Conservation (phyloP, 2,329 filamentous ascomycete species). For the Fusarium humuli region DNA sequence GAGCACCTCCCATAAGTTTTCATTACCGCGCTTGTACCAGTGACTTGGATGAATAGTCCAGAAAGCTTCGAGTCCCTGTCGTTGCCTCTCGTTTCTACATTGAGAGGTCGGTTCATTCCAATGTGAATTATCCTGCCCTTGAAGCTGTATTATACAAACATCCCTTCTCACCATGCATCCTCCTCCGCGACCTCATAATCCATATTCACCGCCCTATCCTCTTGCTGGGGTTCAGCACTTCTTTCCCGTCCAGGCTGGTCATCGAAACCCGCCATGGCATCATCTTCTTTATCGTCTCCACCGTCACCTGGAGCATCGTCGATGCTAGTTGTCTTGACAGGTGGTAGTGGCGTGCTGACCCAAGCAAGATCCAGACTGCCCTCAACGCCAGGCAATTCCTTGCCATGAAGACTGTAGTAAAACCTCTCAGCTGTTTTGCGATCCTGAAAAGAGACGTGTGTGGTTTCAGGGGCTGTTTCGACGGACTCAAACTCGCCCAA, state of each 20-base stretch:
- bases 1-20: constrained; percentile 1
- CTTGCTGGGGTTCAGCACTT: constrained; percentile 40
- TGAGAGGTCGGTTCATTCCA: neutral
- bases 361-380: constrained; percentile 75
- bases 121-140: neutral
- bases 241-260: constrained; percentile 31
- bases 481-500: constrained; percentile 72
- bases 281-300: constrained; percentile 46
- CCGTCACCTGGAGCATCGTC: constrained; percentile 8
- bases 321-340: constrained; percentile 35
- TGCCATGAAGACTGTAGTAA: constrained; percentile 67
- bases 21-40: neutral
- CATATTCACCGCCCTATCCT: constrained; percentile 57
- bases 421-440: constrained; percentile 78
- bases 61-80: neutral
- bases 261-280: constrained; percentile 43
- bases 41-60: constrained; percentile 8
- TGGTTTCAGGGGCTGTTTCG: constrained; percentile 58
- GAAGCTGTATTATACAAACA: neutral
- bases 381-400: constrained; percentile 70
- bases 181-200: constrained; percentile 67
- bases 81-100: neutral
- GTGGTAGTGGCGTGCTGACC: constrained; percentile 55
- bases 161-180: constrained; percentile 56
- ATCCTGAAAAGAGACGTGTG: constrained; percentile 73